Base-by-base conservation (phyloP, 345 rosid genomes). In the Salix suchowensis region DNA sequence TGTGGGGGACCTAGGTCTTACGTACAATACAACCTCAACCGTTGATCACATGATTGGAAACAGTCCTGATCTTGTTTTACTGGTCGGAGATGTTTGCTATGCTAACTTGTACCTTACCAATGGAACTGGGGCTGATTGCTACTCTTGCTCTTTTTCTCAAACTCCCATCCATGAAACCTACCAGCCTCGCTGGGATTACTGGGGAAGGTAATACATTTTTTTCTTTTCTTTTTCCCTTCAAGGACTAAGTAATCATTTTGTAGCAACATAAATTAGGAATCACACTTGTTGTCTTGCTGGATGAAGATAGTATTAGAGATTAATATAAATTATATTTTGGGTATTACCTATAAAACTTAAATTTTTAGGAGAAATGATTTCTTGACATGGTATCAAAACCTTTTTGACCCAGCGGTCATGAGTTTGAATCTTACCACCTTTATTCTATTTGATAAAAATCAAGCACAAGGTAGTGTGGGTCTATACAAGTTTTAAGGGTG, bases 171-270 rank as follows among this genome's bases (percentile, higher is more conserved):
- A 89, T 16, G 91, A 90, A 81, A 86, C 87, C 2, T 93, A 90
- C 83, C 99, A 95, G 85, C 99, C 99, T 85, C 94, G 97, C 18
- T 95, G 99, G 99, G 99, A 93, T 78, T 87, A 84, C 70, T 93
- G 97, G 98, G 98, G 98, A 84, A 95, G 98, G 98, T 91, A 18
- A 80, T 65, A 21, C 16, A 39, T 18, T 48, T 65, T 23, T 34
- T 15, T 62, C 30, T 39, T 18, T 48, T 69, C 30, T 34, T 15
- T 32, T 36, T 39, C 19, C 39, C 15, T 30, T 26, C 19, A 12
- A 21, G 13, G 32, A 40, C 44, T 0, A 40, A 9, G 44, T 2
- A 40, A 40, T 40, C 44, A 40, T 40, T 40, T 9, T 40, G 44
- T 40, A 40, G 44, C 11, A 40, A 40, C 44, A 2, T 40, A 12